A percentile compares a stretch with the other conserved stretches of the same genome.
These are phyloP conservation scores for Agaricus blazei DNA, from an alignment of 768 basidiomycete species.

Conservation along the genomic window DNA sequence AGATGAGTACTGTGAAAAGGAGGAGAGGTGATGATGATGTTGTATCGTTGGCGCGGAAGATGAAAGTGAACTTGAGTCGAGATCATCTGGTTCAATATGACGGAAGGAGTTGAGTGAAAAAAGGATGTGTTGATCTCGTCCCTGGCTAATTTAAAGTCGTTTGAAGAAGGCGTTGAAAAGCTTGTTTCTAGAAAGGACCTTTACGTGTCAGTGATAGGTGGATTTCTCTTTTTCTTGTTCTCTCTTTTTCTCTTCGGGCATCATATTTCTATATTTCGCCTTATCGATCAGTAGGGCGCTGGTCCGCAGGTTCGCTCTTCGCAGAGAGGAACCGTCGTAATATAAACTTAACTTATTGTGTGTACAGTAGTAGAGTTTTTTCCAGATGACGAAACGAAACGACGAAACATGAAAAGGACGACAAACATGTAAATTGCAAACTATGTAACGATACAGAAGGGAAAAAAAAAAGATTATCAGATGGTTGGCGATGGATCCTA, in stretches of 20 bases:
- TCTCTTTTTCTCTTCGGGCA: neutral
- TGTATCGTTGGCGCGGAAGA: neutral
- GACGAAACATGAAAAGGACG: neutral
- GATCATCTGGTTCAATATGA: neutral
- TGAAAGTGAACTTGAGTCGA: conserved; percentile 4
- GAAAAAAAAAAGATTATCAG: too few relatives aligned
- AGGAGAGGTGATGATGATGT: neutral
- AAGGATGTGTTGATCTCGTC: too few relatives aligned
- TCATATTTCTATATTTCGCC: neutral
- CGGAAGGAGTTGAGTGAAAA: neutral
- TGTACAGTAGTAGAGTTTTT: neutral
- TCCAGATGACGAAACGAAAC: neutral
- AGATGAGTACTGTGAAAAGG: neutral
- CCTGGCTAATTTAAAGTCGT: neutral
- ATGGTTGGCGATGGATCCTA: too few relatives aligned
- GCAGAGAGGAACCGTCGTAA: neutral
- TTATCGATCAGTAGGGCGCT: too few relatives aligned
- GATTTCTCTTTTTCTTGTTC: neutral
- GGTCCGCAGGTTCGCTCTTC: neutral
- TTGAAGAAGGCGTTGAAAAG: conserved; percentile 4
- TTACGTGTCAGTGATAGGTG: conserved; percentile 4
- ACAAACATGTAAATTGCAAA: too few relatives aligned
- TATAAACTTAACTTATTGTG: conserved; percentile 2
- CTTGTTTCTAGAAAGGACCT: conserved; percentile 1
- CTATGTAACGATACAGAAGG: too few relatives aligned